Conservation (phyloP, 2,329 filamentous ascomycete species). For the Cytospora piceae region DNA sequence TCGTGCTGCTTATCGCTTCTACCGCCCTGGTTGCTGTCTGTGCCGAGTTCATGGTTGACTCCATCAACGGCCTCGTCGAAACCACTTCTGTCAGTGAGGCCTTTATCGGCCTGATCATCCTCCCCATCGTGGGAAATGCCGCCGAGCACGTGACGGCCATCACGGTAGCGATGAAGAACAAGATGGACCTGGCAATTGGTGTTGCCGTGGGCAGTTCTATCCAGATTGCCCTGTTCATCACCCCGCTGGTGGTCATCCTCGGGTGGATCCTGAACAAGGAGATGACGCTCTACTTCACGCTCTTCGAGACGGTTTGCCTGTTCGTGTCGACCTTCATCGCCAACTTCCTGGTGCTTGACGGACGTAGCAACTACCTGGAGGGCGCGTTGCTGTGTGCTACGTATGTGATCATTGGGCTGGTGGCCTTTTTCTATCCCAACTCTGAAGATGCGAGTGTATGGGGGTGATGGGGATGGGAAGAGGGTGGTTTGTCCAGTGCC, state of each 20-base stretch:
- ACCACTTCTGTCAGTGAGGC: conserved; percentile 62
- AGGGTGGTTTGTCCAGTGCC: background rate
- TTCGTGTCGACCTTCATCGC: conserved; percentile 85
- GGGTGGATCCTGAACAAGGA: conserved; percentile 70
- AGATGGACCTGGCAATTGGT: conserved; percentile 76
- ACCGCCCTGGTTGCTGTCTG: conserved; percentile 70
- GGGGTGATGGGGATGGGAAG: background rate
- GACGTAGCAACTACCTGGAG: conserved; percentile 85
- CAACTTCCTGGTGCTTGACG: conserved; percentile 85
- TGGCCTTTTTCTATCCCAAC: conserved; percentile 68
- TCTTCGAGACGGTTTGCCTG: conserved; percentile 86
- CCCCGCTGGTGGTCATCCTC: conserved; percentile 70
- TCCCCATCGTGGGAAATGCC: conserved; percentile 75
- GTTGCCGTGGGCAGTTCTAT: conserved; percentile 73
- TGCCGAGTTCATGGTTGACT: conserved; percentile 71
- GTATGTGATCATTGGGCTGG: conserved; percentile 69
- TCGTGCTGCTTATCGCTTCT: conserved; percentile 65
- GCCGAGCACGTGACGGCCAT: conserved; percentile 75
- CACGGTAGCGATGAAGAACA: conserved; percentile 72
- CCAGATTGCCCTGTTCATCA: conserved; percentile 73
- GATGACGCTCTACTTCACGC: conserved; percentile 84
- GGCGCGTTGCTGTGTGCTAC: conserved; percentile 70
- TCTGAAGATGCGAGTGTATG: conserved; percentile 48
- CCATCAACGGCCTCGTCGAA: conserved; percentile 65
- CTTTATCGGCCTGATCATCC: conserved; percentile 72